Percentiles rank a stretch among this genome's conserved stretches.
phyloP scores from a whole-genome alignment of 768 basidiomycete species.

The Russula sp. region DNA sequence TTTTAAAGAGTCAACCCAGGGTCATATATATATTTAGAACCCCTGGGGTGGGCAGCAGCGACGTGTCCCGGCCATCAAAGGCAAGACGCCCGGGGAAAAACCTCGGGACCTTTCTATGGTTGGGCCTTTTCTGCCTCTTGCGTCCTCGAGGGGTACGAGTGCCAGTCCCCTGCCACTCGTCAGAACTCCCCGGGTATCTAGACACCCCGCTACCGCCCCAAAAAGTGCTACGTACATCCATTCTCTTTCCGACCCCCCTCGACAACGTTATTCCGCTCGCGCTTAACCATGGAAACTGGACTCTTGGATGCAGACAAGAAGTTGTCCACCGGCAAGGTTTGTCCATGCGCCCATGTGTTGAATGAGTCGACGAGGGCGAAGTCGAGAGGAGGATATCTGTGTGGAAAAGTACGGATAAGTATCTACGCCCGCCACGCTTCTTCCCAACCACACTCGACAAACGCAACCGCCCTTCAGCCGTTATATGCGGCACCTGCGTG shows the following conservation, averaged over 20 bases:
- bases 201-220: constrained; percentile 15
- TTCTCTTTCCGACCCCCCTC: constrained; percentile 2
- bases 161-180: constrained; percentile 23
- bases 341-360: not conserved
- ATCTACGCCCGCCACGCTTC: not conserved
- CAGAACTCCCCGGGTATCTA: constrained; percentile 26
- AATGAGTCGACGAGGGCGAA: not conserved
- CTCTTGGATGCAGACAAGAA: not conserved
- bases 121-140: constrained; percentile 20
- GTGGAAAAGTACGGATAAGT: not conserved
- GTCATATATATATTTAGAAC: not conserved
- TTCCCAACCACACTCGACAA: not conserved
- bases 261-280: not conserved
- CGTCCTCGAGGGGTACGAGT: constrained; percentile 23
- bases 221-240: not conserved
- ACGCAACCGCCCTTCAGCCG: not conserved
- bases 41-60: constrained; percentile 9
- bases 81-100: constrained; percentile 25
- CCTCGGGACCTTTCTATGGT: constrained; percentile 17
- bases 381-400: not conserved
- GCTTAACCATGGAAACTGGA: not conserved
- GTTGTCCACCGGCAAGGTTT: not conserved
- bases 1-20: too few species aligned
- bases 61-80: constrained; percentile 11
- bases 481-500: not conserved